Base-by-base conservation (phyloP, 495 filamentous ascomycete genomes). In the Immersiella caudata region DNA sequence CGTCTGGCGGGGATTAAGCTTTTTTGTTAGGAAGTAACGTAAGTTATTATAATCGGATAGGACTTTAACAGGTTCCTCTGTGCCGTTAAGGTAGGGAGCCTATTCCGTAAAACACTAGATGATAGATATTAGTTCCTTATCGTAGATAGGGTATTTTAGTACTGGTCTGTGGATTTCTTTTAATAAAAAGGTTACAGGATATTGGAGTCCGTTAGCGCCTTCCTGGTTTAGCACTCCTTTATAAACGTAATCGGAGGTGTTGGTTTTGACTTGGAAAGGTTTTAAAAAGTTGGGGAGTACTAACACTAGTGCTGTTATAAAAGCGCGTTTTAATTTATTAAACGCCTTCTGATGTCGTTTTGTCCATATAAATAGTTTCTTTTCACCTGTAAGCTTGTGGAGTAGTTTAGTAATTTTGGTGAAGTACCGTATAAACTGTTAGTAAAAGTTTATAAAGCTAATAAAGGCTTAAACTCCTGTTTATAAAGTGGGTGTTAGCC, bases 101-200 rank as follows among this genome's bases (percentile, higher is more conserved):
- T 33, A 70, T 46, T 73, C 35, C 6, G 63, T 56, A 14, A 61
- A 65, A 6, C 18, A 20, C 14, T 65, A 20, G 2, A 70, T 56
- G 40, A 68, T 55, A 12, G 49, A 21, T 20, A 69, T 36, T 5
- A 66, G 36, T 29, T 67, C 58, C 21, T 75, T 76, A 51, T 75
- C 60, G 24, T 75, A 65, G 8, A 72, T 75, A 2, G 25, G 6
- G 58, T 76, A 76, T 54, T 76, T 73, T 7, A 49, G 46, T 40
- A 71, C 60, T 0, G 35, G 21, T 25, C 9, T 33, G 3, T 24
- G 40, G n/a, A 68, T 35, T 40, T 54, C 68, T 24, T 70, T 65
- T 0, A 62, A 74, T 22, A 58, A 72, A 29, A 56, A 73, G 9
- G 54, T 60, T 0, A 64, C 1, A 0, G 54, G 59, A 4, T 54